Percentiles rank a stretch among this genome's conserved stretches.
These are phyloP conservation scores for Solanum chacoense DNA, from an alignment of 305 asterid genomes.

Conservation along the genomic window DNA sequence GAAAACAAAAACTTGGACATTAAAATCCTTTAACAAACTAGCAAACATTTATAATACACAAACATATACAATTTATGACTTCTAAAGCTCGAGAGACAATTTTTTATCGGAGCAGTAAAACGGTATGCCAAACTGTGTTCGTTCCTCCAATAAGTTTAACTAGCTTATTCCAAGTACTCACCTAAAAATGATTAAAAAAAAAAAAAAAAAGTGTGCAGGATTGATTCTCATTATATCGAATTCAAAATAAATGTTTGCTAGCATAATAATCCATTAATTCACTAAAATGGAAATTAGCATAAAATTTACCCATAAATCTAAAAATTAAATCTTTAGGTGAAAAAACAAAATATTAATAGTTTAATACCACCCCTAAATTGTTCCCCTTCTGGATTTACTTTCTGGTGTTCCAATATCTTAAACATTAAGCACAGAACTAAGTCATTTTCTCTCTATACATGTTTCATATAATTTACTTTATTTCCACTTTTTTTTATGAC, in stretches of 20 bases:
- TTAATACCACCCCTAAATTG: neutral
- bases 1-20: neutral
- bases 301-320: neutral
- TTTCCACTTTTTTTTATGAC: neutral
- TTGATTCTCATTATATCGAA: neutral
- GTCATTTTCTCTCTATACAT: neutral
- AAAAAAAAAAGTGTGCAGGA: neutral
- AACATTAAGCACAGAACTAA: neutral
- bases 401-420: neutral
- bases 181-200: neutral
- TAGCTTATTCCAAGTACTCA: neutral
- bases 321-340: neutral
- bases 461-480: neutral
- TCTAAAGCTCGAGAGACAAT: neutral
- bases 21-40: neutral
- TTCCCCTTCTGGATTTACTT: neutral
- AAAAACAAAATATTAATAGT: neutral
- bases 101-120: neutral
- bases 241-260: neutral
- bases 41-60: neutral
- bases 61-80: neutral
- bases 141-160: neutral
- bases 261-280: neutral
- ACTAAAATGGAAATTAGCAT: neutral
- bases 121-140: neutral